Percentiles rank a stretch among this genome's conserved stretches.
phyloP scores from a whole-genome alignment of 495 filamentous ascomycete species.

The Parathielavia appendiculata region DNA sequence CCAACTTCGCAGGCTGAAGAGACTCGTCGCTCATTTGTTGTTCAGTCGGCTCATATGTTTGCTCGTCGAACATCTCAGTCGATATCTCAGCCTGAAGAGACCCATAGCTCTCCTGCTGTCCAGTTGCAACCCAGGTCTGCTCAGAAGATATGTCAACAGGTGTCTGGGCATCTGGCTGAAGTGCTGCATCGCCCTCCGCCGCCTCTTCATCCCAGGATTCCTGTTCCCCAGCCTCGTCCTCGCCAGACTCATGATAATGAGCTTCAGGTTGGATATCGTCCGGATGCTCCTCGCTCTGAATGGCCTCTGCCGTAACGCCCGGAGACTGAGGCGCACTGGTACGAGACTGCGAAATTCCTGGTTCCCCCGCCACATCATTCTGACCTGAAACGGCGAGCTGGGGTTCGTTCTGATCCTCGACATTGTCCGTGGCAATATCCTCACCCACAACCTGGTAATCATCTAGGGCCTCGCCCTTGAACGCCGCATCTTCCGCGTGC shows the following conservation, averaged over 20 bases:
- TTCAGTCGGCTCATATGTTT: background rate
- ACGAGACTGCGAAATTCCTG: background rate
- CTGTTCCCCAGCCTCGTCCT: background rate
- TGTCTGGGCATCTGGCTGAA: background rate
- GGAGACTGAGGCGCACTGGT: background rate
- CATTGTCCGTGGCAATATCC: constrained; percentile 17
- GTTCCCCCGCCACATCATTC: constrained; percentile 20
- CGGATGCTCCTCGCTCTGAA: background rate
- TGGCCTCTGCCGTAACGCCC: background rate
- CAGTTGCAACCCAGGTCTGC: background rate
- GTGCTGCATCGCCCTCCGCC: background rate
- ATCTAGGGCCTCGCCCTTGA: constrained; percentile 3
- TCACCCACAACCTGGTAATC: constrained; percentile 4
- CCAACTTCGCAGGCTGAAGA: background rate
- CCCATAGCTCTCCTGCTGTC: constrained; percentile 3
- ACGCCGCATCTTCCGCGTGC: background rate
- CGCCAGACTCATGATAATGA: background rate
- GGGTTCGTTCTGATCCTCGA: constrained; percentile 17
- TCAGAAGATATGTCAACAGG: background rate
- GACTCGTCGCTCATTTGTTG: constrained; percentile 1
- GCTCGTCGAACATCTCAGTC: background rate
- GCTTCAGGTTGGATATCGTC: background rate
- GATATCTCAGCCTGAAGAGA: background rate
- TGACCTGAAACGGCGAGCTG: constrained; percentile 14
- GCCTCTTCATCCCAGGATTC: constrained; percentile 2